These are phyloP conservation scores for Hydrangea macrophylla DNA, from an alignment of 148 eudicot species.

Conservation along the genomic window DNA sequence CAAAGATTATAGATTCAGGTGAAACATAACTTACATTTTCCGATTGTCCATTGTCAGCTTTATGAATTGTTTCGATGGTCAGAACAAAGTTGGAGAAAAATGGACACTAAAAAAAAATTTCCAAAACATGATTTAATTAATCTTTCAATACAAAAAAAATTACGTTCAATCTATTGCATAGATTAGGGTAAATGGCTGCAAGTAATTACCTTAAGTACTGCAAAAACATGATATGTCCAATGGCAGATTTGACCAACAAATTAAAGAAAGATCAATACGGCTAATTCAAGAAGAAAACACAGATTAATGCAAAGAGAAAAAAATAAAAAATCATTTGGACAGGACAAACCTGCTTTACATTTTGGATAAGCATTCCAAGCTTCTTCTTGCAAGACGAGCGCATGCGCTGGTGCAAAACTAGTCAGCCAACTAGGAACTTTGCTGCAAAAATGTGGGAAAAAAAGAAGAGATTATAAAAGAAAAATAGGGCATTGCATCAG, in stretches of 20 bases:
- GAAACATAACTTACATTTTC: slow-evolving; percentile 51
- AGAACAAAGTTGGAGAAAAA: slow-evolving; percentile 48
- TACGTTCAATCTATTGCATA: not conserved
- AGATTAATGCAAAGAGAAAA: not conserved
- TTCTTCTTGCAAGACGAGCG: slow-evolving; percentile 66
- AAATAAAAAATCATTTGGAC: not conserved
- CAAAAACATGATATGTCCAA: slow-evolving; percentile 5
- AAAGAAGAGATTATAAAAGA: not conserved
- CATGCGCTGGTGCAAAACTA: slow-evolving; percentile 50
- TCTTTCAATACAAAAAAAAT: not conserved
- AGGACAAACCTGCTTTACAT: slow-evolving; percentile 58
- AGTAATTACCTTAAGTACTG: slow-evolving; percentile 48
- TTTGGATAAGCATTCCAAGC: slow-evolving; percentile 75
- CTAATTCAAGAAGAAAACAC: slow-evolving; percentile 14
- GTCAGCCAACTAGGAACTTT: slow-evolving; percentile 71
- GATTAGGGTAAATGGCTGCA: not conserved
- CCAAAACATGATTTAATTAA: not conserved
- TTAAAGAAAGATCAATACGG: slow-evolving; percentile 9
- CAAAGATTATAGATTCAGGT: not conserved
- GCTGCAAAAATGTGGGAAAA: slow-evolving; percentile 32
- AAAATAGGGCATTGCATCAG: too few relatives aligned
- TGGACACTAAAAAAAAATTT: slow-evolving; percentile 52
- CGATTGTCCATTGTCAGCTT: slow-evolving; percentile 54
- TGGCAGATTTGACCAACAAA: slow-evolving; percentile 11
- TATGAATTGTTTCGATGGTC: slow-evolving; percentile 57